A percentile compares a stretch with the other conserved stretches of the same genome.
Conservation (phyloP, 2,329 filamentous ascomycete genomes). For the Gaeumannomyces sp. region DNA sequence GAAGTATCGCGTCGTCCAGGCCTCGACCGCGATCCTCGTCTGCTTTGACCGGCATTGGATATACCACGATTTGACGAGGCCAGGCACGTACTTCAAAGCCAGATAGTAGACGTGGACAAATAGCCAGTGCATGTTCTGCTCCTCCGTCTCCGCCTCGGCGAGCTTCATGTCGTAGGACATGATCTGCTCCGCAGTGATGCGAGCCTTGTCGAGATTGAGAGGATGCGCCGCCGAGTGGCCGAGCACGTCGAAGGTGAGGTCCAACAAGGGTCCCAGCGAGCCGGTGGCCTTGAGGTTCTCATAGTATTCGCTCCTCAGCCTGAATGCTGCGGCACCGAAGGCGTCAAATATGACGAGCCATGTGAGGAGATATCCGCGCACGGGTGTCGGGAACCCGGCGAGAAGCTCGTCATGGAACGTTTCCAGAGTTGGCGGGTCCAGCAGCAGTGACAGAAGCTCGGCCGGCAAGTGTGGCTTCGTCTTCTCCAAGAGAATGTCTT, state of each 20-base stretch:
- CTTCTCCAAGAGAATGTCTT: conserved; percentile 70
- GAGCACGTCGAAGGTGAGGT: conserved; percentile 78
- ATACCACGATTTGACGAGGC: conserved; percentile 78
- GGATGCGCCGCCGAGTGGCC: conserved; percentile 70
- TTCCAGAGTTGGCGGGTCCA: conserved; percentile 70
- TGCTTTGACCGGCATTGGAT: conserved; percentile 74
- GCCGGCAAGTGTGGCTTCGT: conserved; percentile 51
- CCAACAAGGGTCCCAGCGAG: conserved; percentile 62
- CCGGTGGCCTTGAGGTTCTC: conserved; percentile 70
- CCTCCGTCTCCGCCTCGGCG: conserved; percentile 53
- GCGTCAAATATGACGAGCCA: conserved; percentile 91
- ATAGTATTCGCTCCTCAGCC: conserved; percentile 75
- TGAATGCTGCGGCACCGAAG: conserved; percentile 70
- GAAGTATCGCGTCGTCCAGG: conserved; percentile 81
- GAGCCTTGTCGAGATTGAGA: conserved; percentile 64
- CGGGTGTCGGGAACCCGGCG: conserved; percentile 58
- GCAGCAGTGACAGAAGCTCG: conserved; percentile 75
- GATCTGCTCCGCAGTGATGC: conserved; percentile 53
- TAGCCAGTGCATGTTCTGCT: conserved; percentile 75
- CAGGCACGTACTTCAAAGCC: conserved; percentile 68
- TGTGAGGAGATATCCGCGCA: conserved; percentile 77
- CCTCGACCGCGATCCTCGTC: conserved; percentile 71
- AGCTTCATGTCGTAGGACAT: conserved; percentile 45
- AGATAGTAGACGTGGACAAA: conserved; percentile 83
- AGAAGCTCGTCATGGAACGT: conserved; percentile 59